Evolutionary conservation across 2,329 filamentous ascomycete genomes (phyloP), one percentile per base, ranked within the genome.

Genomic region (Emmonsia crescens): DNA sequence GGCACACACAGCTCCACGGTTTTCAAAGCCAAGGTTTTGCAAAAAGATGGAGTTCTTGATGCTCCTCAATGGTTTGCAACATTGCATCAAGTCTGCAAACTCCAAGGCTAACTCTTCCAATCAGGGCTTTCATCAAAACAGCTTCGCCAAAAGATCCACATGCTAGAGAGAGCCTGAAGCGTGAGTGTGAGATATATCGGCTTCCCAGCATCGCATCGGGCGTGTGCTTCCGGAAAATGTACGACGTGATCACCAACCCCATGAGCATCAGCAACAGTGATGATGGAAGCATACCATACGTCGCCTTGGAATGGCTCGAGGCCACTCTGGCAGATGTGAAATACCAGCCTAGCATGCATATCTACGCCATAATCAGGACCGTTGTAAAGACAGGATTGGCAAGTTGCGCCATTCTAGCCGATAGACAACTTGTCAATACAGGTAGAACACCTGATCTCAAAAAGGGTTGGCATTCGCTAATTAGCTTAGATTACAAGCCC

Each of bases 91-190:
- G 24, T 61, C 27, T 60, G 29, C 52, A 51, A 51, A 54, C 46
- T 36, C 42, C 31, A n/a, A 57, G 27, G 55, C 29, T 59, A 59
- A 60, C 56, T n/a, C 33, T 57, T 40, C 16, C 27, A 29, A 27
- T 57, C 49, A 64, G 60, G 60, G 60, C 62, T 55, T 42, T 64
- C 33, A 57, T 62, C 60, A 64, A 62, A 62, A 40, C 38, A 46
- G 57, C 62, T 46, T 6, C 38, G 42, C 57, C 57, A 16, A 42
- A 57, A 27, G 59, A 63, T 61, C 10, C n/a, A 62, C 21, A 24
- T 60, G 57, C 62, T 27, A 24, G 2, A 54, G 52, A 62, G 52
- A 60, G 62, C 36, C 40, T 64, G 29, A 33, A 60, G 10, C 33
- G 57, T 59, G 62, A 64, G 51, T 49, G 21, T 58, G 33, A 64